Evolutionary conservation across 208 protist genomes (phyloP).

Genomic region (Crithidia acanthocephali): DNA sequence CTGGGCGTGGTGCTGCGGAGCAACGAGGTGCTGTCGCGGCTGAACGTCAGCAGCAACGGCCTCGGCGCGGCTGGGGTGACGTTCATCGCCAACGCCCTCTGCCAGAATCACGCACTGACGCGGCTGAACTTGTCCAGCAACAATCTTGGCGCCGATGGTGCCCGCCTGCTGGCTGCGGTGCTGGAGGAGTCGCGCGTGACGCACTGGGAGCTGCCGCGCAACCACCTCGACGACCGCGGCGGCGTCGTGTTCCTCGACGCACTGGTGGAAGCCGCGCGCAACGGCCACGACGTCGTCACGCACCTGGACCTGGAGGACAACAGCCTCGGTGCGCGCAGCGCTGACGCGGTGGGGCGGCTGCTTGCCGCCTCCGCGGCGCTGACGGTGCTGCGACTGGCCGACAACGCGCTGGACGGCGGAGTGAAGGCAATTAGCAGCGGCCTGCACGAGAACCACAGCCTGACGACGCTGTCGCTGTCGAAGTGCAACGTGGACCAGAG

Average conservation of each 20-base stretch:
- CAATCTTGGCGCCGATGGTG: slow-evolving; percentile 81
- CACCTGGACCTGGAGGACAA: slow-evolving; percentile 79
- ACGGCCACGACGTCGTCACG: slow-evolving; percentile 57
- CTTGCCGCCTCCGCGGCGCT: slow-evolving; percentile 51
- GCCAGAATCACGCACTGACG: slow-evolving; percentile 76
- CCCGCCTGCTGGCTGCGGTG: slow-evolving; percentile 56
- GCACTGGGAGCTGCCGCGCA: slow-evolving; percentile 72
- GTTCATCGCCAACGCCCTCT: slow-evolving; percentile 63
- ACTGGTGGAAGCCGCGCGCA: slow-evolving; percentile 59
- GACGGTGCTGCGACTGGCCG: slow-evolving; percentile 51
- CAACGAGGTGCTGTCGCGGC: slow-evolving; percentile 86
- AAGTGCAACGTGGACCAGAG: slow-evolving; percentile 66
- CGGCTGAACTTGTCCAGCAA: slow-evolving; percentile 89
- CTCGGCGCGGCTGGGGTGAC: slow-evolving; percentile 76
- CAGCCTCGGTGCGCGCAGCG: slow-evolving; percentile 53
- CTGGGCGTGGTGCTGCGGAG: slow-evolving; percentile 71
- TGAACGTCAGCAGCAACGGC: slow-evolving; percentile 92
- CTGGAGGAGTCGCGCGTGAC: slow-evolving; percentile 59
- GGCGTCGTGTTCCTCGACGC: slow-evolving; percentile 66
- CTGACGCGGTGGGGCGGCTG: slow-evolving; percentile 55
- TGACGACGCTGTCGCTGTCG: slow-evolving; percentile 51
- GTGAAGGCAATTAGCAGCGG: slow-evolving; percentile 68
- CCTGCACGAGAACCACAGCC: slow-evolving; percentile 72
- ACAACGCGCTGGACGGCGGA: slow-evolving; percentile 59
- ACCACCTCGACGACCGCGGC: slow-evolving; percentile 76